These are phyloP conservation scores for Chlorella vulgaris DNA, from an alignment of 139 green algal genomes.

Conservation along the genomic window DNA sequence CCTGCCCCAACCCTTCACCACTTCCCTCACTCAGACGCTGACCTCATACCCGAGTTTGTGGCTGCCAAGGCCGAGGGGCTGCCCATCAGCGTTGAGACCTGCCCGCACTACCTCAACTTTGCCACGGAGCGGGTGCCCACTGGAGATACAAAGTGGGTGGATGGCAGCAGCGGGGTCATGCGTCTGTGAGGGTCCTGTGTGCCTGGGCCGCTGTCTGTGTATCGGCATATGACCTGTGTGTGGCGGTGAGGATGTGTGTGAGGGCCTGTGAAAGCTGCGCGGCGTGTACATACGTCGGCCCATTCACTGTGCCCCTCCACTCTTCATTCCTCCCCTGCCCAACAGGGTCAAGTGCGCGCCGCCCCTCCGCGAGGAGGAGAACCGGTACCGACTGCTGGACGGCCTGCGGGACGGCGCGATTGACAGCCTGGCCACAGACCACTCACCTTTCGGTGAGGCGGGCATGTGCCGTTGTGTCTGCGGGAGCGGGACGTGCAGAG, in stretches of 20 bases:
- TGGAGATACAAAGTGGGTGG: conserved; percentile 67
- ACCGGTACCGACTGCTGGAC: conserved; percentile 62
- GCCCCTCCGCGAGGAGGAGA: conserved; percentile 69
- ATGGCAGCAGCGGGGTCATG: no score
- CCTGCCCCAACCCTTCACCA: no score
- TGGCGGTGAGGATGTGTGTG: no score
- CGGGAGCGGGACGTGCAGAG: background rate
- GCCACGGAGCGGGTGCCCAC: conserved; percentile 68
- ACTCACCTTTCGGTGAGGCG: conserved; percentile 80
- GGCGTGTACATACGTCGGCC: no score
- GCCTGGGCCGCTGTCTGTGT: background rate
- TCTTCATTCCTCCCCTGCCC: no score
- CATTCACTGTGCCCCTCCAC: no score
- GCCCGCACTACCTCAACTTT: conserved; percentile 95
- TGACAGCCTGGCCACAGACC: conserved; percentile 83
- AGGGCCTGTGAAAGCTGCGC: no score
- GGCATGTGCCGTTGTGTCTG: background rate
- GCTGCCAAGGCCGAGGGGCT: conserved; percentile 59
- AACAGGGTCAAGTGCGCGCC: conserved; percentile 85
- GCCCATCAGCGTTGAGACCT: conserved; percentile 88
- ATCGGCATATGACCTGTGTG: no score
- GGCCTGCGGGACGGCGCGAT: conserved; percentile 67
- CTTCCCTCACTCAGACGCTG: no score
- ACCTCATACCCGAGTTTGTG: conserved; percentile 36
- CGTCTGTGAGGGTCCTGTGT: background rate